A percentile compares a stretch with the other conserved stretches of the same genome.
Conservation (phyloP, 495 filamentous ascomycete genomes). For the Aspergillus coremiiformis region DNA sequence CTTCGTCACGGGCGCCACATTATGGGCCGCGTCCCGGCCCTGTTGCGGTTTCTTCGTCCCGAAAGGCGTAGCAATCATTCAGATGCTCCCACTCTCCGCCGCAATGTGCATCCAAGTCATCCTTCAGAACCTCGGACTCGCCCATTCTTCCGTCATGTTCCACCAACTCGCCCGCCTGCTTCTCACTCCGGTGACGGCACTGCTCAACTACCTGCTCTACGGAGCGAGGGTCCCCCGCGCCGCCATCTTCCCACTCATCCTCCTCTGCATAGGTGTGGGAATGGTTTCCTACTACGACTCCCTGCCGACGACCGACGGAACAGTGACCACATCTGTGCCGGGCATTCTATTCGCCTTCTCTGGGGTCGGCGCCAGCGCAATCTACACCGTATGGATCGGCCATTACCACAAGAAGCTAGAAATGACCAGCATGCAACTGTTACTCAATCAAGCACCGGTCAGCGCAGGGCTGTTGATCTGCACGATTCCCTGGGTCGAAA, state of each 20-base stretch:
- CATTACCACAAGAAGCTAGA: conserved; percentile 58
- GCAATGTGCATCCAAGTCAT: conserved; percentile 69
- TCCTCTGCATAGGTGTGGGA: conserved; percentile 60
- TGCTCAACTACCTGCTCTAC: conserved; percentile 62
- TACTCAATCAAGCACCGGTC: conserved; percentile 64
- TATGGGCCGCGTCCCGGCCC: conserved; percentile 59
- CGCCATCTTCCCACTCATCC: conserved; percentile 42
- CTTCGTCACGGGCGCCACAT: conserved; percentile 57
- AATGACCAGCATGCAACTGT: conserved; percentile 63
- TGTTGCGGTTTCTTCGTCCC: conserved; percentile 53
- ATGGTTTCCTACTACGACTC: conserved; percentile 69
- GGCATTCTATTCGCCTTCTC: conserved; percentile 58
- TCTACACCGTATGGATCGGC: conserved; percentile 66
- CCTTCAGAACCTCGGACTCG: conserved; percentile 65
- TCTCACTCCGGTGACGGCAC: conserved; percentile 60
- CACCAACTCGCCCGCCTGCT: conserved; percentile 68
- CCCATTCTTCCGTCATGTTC: conserved; percentile 65
- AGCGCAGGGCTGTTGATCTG: conserved; percentile 57
- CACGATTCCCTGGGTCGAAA: conserved; percentile 59
- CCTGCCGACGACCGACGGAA: conserved; percentile 35
- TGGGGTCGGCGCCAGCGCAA: conserved; percentile 56
- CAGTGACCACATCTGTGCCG: conserved; percentile 42
- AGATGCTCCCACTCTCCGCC: conserved; percentile 56
- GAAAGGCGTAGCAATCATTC: conserved; percentile 43
- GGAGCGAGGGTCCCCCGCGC: conserved; percentile 47